Base-by-base conservation (phyloP, 176 grass and related monocot species). In the Oryza coarctata region DNA sequence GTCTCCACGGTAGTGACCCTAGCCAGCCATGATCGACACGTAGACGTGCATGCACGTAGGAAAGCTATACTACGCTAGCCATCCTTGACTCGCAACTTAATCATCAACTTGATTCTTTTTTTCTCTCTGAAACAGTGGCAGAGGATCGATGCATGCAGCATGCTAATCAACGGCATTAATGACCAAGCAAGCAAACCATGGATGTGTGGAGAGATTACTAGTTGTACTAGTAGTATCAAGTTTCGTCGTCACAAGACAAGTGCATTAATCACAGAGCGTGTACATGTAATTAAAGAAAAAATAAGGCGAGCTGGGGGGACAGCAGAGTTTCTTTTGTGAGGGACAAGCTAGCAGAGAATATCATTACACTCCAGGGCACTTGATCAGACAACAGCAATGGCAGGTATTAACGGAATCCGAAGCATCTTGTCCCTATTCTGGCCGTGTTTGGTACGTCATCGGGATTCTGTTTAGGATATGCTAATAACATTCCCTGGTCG, bases 381-480 rank as follows among this genome's bases (percentile, higher is more conserved):
- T 77, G 45, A 31, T 74, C 68, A 39, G 81, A 72, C 62, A 80
- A 57, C 83, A 77, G 39, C 12, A 12, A 32, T 20, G 43, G n/a
- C 22, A 65, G 78, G 87, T 74, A 86, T 89, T 89, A 77, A 77
- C 78, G 9, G 83, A 30, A 86, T 89, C 87, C 83, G 12, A 88
- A 63, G 75, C 62, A 32, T 34, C 9, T 36, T 84, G 76, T 68
- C 62, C 6, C 13, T 2, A 9, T 63, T 71, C 3, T 71, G 9
- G 4, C 0, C 11, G 55, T 35, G 13, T 67, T 32, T 67, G 20
- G 26, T 17, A n/a, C 63, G 77, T 25, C 40, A 11, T 26, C 44
- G n/a, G 23, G 76, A 74, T 86, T 22, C 66, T 27, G n/a, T 20
- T 45, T 33, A 27, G 25, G 69, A 31, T 27, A 47, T 45, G 76